phyloP scores from a whole-genome alignment of 2,329 filamentous ascomycete species.

The Samsoniella hepiali region DNA sequence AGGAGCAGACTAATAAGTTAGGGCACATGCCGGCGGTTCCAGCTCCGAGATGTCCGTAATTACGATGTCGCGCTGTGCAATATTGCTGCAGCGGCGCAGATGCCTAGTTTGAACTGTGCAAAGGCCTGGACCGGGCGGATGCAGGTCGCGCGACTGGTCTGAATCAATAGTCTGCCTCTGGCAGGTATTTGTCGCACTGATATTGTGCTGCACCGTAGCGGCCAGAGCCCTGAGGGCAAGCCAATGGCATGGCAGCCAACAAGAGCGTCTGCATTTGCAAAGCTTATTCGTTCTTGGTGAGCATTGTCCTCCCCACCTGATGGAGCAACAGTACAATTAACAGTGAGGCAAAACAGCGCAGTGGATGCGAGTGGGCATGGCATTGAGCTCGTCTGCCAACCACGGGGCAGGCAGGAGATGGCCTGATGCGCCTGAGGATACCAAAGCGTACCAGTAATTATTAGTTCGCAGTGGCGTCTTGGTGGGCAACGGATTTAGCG shows the following conservation, averaged over 20 bases:
- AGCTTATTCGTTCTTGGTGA: background rate
- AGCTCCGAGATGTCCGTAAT: conserved; percentile 14
- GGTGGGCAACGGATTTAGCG: conserved; percentile 14
- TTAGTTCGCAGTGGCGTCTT: background rate
- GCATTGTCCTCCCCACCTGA: background rate
- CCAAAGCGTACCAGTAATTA: background rate
- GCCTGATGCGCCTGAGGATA: background rate
- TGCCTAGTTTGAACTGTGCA: conserved; percentile 1
- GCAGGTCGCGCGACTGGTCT: background rate
- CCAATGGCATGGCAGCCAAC: background rate
- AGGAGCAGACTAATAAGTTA: background rate
- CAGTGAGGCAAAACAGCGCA: conserved; percentile 1
- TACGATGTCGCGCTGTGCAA: conserved; percentile 1
- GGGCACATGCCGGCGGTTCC: conserved; percentile 1
- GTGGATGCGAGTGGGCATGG: conserved; percentile 10
- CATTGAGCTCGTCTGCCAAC: background rate
- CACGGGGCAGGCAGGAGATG: conserved; percentile 1
- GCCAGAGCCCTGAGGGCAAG: background rate
- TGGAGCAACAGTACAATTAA: background rate
- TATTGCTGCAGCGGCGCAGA: background rate
- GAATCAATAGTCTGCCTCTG: background rate
- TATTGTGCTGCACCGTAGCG: background rate
- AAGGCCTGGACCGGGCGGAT: background rate
- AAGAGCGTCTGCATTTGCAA: conserved; percentile 3
- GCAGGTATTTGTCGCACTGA: background rate